A percentile compares a stretch with the other conserved stretches of the same genome.
phyloP scores from a whole-genome alignment of 2,329 filamentous ascomycete species.

The Drechslera avenae region DNA sequence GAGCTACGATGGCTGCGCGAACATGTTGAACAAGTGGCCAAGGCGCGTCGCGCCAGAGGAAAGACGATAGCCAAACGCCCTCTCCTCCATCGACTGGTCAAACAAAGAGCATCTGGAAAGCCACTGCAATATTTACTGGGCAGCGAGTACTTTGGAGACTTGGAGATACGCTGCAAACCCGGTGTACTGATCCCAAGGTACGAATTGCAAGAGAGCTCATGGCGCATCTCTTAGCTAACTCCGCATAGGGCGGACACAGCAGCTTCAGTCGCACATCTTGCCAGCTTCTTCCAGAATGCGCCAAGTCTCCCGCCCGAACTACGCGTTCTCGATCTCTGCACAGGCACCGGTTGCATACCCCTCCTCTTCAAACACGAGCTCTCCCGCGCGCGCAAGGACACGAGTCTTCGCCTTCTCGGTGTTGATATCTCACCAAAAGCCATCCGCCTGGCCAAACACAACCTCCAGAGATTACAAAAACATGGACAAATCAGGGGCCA shows the following conservation, averaged over 20 bases:
- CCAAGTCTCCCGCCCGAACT: conserved; percentile 48
- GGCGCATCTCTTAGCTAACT: conserved; percentile 16
- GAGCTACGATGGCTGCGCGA: conserved; percentile 76
- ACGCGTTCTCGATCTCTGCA: conserved; percentile 82
- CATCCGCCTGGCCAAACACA: conserved; percentile 67
- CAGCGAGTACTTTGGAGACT: conserved; percentile 81
- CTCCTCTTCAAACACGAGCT: conserved; percentile 73
- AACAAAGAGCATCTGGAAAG: conserved; percentile 61
- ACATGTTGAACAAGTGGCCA: conserved; percentile 51
- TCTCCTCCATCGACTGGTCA: conserved; percentile 34
- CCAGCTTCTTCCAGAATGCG: conserved; percentile 31
- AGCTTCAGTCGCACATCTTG: conserved; percentile 44
- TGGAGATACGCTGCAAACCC: conserved; percentile 76
- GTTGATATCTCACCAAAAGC: conserved; percentile 74
- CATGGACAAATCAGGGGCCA: conserved; percentile 3
- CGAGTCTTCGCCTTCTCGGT: conserved; percentile 62
- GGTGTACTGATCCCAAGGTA: conserved; percentile 86
- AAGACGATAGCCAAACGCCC: conserved; percentile 23
- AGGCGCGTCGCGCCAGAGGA: conserved; percentile 26
- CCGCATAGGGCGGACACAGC: conserved; percentile 54
- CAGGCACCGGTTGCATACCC: conserved; percentile 88
- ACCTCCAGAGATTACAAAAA: conserved; percentile 56
- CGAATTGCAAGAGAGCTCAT: conserved; percentile 12
- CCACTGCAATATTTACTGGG: conserved; percentile 91
- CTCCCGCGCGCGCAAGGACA: conserved; percentile 31